A percentile compares a stretch with the other conserved stretches of the same genome.
Evolutionary conservation across 2,329 filamentous ascomycete genomes (phyloP).

Genomic region (Torrubiellomyces zombiae): DNA sequence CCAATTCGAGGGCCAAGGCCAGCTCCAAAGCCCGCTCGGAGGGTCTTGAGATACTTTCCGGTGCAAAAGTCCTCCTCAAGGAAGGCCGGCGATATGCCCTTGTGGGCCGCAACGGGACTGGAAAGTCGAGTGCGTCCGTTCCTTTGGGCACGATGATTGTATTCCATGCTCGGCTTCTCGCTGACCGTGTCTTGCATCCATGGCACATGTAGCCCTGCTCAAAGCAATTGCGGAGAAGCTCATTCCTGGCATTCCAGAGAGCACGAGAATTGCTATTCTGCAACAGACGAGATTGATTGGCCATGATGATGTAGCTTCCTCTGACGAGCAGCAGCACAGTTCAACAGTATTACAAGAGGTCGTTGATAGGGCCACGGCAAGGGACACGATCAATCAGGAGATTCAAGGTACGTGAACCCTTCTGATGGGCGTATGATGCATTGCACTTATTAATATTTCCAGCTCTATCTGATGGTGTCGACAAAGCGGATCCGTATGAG

Average conservation of each 20-base stretch:
- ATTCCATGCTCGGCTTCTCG: no score
- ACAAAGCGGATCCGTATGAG: conserved; percentile 35
- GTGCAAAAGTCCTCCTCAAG: conserved; percentile 56
- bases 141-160: no score
- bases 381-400: conserved; percentile 40
- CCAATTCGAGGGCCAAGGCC: conserved; percentile 30
- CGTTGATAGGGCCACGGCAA: conserved; percentile 41
- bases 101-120: conserved; percentile 64
- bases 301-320: conserved; percentile 9
- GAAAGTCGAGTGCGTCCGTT: conserved; percentile 52
- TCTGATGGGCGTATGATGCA: no score
- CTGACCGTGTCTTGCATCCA: no score
- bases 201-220: conserved; percentile 51
- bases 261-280: conserved; percentile 47
- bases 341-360: conserved; percentile 49
- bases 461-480: conserved; percentile 43
- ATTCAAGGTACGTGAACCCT: conserved; percentile 33
- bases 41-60: conserved; percentile 50
- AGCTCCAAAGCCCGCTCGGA: conserved; percentile 28
- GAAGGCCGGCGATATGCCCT: conserved; percentile 61
- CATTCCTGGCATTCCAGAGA: conserved; percentile 57
- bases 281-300: conserved; percentile 41
- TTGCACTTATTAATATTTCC: conserved; percentile 5
- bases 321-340: conserved; percentile 2
- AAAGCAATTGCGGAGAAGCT: conserved; percentile 62